These are phyloP conservation scores for Aspergillus funiculosus DNA, from an alignment of 495 filamentous ascomycete genomes.

Conservation along the genomic window DNA sequence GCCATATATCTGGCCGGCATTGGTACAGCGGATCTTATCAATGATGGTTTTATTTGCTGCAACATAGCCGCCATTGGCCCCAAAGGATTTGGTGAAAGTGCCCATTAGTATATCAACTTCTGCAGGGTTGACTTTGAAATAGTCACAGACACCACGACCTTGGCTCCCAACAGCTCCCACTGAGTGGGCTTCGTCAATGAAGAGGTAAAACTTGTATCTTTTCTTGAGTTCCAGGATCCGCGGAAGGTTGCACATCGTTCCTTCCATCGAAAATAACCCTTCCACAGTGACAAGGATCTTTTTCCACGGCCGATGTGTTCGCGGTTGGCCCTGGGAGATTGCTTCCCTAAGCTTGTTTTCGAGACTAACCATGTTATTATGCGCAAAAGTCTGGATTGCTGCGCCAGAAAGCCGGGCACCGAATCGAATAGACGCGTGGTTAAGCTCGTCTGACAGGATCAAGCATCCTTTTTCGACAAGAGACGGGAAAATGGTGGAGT, in stretches of 20 bases:
- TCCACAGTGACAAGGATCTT: constrained; percentile 90
- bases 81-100: constrained; percentile 88
- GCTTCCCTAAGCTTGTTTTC: constrained; percentile 71
- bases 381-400: constrained; percentile 81
- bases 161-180: constrained; percentile 76
- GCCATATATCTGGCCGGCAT: constrained; percentile 71
- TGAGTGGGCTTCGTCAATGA: constrained; percentile 90
- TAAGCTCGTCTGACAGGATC: constrained; percentile 84
- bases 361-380: constrained; percentile 78
- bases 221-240: constrained; percentile 70
- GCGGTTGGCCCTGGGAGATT: constrained; percentile 82
- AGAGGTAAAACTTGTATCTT: constrained; percentile 85
- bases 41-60: constrained; percentile 76
- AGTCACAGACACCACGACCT: constrained; percentile 85
- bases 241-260: constrained; percentile 84
- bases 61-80: constrained; percentile 86
- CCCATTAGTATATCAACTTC: constrained; percentile 90
- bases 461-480: constrained; percentile 79
- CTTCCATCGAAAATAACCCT: constrained; percentile 91
- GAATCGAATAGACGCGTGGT: constrained; percentile 87
- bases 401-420: constrained; percentile 80
- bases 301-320: constrained; percentile 88
- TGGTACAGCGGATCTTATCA: constrained; percentile 69
- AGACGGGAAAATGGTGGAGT: constrained; percentile 75
- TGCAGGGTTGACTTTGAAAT: constrained; percentile 74